Evolutionary conservation across 2,329 filamentous ascomycete genomes (phyloP).

Genomic region (Magnaporthales sp.): DNA sequence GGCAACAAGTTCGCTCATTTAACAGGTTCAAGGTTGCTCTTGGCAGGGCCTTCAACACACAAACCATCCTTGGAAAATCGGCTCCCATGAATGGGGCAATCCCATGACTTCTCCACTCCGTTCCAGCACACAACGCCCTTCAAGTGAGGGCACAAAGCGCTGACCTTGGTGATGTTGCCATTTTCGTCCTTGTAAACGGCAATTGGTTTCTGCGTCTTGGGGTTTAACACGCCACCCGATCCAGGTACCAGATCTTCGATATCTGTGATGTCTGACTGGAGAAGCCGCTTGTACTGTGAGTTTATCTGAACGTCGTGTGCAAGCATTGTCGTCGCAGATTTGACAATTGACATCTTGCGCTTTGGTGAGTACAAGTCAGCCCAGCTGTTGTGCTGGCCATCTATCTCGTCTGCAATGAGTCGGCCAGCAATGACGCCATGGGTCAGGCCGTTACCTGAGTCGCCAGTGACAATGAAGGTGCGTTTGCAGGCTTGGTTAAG

Average conservation of each 20-base stretch:
- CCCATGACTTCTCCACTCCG: conserved; percentile 39
- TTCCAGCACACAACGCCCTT: conserved; percentile 51
- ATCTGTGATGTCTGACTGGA: conserved; percentile 44
- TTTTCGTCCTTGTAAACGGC: conserved; percentile 49
- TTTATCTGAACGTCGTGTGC: conserved; percentile 46
- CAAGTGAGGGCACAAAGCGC: conserved; percentile 46
- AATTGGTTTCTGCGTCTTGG: conserved; percentile 33
- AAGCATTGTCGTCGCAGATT: conserved; percentile 35
- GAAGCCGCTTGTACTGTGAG: conserved; percentile 43
- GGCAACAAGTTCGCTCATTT: conserved; percentile 11
- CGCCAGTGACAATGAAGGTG: conserved; percentile 46
- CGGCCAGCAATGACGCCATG: conserved; percentile 43
- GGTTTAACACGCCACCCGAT: conserved; percentile 42
- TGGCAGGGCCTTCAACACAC: conserved; percentile 27
- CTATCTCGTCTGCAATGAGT: conserved; percentile 45
- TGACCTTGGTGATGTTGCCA: conserved; percentile 39
- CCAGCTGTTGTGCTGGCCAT: conserved; percentile 39
- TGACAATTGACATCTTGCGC: conserved; percentile 32
- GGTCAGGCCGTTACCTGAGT: conserved; percentile 48
- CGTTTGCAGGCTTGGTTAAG: conserved; percentile 41
- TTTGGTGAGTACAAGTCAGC: conserved; percentile 39
- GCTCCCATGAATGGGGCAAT: conserved; percentile 41
- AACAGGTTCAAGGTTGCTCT: conserved; percentile 16
- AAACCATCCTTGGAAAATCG: conserved; percentile 26
- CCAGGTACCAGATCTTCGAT: conserved; percentile 44